phyloP scores from a whole-genome alignment of 2,329 filamentous ascomycete genomes.

The Chaetomium strumarium region DNA sequence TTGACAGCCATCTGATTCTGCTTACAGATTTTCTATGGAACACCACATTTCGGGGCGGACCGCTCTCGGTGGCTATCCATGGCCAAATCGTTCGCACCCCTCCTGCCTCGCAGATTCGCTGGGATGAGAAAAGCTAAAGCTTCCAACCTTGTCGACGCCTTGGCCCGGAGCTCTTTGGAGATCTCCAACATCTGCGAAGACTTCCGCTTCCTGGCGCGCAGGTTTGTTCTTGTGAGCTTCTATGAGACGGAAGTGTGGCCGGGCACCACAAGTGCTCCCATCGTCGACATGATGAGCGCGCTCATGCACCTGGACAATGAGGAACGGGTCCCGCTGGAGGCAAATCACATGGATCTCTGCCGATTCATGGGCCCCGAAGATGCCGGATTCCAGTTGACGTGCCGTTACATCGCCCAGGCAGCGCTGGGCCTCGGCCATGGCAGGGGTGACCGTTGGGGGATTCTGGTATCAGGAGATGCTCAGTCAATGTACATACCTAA shows the following conservation, averaged over 20 bases:
- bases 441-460: too few species aligned
- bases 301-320: neutral
- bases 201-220: neutral
- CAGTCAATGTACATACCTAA: too few species aligned
- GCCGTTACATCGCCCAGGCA: neutral
- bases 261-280: neutral
- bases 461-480: too few species aligned
- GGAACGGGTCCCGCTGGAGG: neutral
- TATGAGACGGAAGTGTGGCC: neutral
- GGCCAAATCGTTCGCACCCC: neutral
- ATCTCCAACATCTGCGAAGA: neutral
- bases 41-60: conserved; percentile 1
- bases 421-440: too few species aligned
- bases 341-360: neutral
- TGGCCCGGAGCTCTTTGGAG: neutral
- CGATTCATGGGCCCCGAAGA: neutral
- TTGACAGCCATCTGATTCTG: too few species aligned
- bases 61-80: neutral
- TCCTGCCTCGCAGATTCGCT: neutral
- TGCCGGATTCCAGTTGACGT: neutral
- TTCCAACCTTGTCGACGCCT: neutral
- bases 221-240: neutral
- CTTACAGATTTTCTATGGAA: neutral
- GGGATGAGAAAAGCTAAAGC: neutral
- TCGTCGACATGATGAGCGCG: neutral